Evolutionary conservation across 805 yeast genomes (phyloP).

Genomic region (Blastobotrys americana): DNA sequence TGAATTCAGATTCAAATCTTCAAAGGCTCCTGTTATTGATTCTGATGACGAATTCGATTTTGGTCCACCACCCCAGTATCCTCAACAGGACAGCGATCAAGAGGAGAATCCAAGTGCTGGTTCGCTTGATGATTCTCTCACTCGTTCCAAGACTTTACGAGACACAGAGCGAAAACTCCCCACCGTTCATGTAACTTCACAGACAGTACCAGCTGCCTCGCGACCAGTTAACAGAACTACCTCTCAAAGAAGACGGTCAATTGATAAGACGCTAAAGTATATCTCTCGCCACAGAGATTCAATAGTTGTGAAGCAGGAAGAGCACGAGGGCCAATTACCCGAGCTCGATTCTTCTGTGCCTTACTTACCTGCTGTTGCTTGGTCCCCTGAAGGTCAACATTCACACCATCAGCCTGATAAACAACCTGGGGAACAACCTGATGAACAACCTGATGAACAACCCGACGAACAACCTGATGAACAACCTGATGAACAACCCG

Average conservation of each 20-base stretch:
- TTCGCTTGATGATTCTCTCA: not conserved
- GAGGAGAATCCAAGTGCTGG: not conserved
- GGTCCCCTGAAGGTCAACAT: not conserved
- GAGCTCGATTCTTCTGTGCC: not conserved
- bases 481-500: not conserved
- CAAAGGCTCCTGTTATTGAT: constrained; percentile 1
- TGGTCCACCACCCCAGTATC: not conserved
- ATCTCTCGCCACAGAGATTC: not conserved
- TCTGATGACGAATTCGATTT: constrained; percentile 1
- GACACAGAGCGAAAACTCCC: not conserved
- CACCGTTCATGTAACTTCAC: not conserved
- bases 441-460: not conserved
- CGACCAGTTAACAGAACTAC: not conserved
- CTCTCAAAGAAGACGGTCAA: not conserved
- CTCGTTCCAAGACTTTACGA: not conserved
- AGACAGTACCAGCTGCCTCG: not conserved
- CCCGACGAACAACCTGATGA: not conserved
- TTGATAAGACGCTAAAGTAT: not conserved
- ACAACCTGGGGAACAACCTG: not conserved
- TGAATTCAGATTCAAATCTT: too few species aligned
- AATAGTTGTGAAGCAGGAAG: not conserved
- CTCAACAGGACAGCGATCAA: not conserved
- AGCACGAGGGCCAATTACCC: not conserved
- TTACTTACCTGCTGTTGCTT: not conserved
- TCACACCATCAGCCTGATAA: not conserved